phyloP scores from a whole-genome alignment of 208 protist species.

The Vickermania spadyakhi region DNA sequence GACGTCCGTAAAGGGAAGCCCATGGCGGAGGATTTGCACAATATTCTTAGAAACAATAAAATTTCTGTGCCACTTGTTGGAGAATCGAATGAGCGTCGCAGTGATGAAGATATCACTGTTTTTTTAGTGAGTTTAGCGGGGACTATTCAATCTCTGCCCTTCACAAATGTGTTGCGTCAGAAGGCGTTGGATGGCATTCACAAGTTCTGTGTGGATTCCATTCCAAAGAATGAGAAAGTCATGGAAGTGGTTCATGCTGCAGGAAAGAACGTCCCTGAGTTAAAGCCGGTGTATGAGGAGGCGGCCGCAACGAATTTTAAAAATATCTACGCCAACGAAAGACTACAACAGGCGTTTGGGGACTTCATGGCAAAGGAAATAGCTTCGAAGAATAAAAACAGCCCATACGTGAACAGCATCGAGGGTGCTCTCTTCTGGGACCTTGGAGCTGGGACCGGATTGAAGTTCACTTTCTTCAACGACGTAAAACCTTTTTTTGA shows the following conservation, averaged over 20 bases:
- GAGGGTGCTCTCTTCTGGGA: constrained; percentile 56
- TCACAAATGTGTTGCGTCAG: background rate
- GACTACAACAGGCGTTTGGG: constrained; percentile 16
- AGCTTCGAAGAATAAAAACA: constrained; percentile 9
- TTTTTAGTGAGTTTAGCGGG: background rate
- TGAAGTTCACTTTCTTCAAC: constrained; percentile 27
- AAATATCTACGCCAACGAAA: background rate
- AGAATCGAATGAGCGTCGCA: background rate
- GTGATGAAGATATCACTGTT: background rate
- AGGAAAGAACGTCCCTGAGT: background rate
- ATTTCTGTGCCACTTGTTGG: background rate
- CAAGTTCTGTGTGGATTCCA: constrained; percentile 8
- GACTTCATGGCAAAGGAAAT: constrained; percentile 13
- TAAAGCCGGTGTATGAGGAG: constrained; percentile 9
- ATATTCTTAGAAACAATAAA: background rate
- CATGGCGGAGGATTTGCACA: constrained; percentile 4
- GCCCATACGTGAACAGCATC: constrained; percentile 30
- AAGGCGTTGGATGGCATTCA: background rate
- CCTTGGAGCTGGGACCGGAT: constrained; percentile 13
- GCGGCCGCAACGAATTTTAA: constrained; percentile 7
- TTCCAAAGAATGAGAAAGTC: constrained; percentile 18
- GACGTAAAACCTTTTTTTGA: constrained; percentile 31
- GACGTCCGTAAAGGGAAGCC: background rate
- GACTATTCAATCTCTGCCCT: background rate
- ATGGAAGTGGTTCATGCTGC: constrained; percentile 9